Percentiles rank a stretch among this genome's conserved stretches.
Evolutionary conservation across 2,329 filamentous ascomycete genomes (phyloP).

Genomic region (Xylariaceae sp.): DNA sequence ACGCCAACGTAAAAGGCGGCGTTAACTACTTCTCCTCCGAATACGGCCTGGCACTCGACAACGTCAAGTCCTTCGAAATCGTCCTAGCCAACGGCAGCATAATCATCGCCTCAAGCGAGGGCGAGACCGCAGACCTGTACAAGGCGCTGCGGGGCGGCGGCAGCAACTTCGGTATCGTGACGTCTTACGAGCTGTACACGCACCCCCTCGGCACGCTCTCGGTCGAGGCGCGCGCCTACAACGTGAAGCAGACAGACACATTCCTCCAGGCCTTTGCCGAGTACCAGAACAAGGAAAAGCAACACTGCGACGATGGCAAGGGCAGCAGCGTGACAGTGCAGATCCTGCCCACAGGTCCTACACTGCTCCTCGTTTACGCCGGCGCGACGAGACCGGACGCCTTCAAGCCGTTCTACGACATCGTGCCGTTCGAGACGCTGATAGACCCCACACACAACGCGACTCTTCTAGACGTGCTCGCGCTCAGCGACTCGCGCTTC

Average conservation of each 20-base stretch:
- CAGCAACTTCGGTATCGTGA: slow-evolving; percentile 31
- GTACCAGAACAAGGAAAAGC: too few species aligned
- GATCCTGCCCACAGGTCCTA: slow-evolving; percentile 16
- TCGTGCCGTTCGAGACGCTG: slow-evolving; percentile 13
- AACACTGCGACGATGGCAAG: too few species aligned
- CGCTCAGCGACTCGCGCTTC: slow-evolving; percentile 16
- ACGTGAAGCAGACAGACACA: slow-evolving; percentile 15
- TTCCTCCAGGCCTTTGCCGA: slow-evolving; percentile 18
- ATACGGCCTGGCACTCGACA: slow-evolving; percentile 19
- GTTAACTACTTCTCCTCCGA: slow-evolving; percentile 29
- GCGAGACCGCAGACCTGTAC: slow-evolving; percentile 26
- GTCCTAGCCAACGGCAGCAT: slow-evolving; percentile 26
- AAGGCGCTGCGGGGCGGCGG: slow-evolving; percentile 23
- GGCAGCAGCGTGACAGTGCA: slow-evolving; percentile 19
- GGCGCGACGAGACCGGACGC: slow-evolving; percentile 10
- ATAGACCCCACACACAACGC: slow-evolving; percentile 13
- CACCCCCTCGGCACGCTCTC: slow-evolving; percentile 12
- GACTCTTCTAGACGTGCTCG: slow-evolving; percentile 15
- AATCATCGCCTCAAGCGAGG: slow-evolving; percentile 22
- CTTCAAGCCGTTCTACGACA: slow-evolving; percentile 18
- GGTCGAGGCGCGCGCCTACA: slow-evolving; percentile 17
- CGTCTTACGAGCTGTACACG: slow-evolving; percentile 26
- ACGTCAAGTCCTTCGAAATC: slow-evolving; percentile 21
- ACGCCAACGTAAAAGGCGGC: slow-evolving; percentile 17
- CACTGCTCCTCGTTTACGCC: slow-evolving; percentile 18